Base-by-base conservation (phyloP, 2,329 filamentous ascomycete species). In the Lachnellula willkommii region DNA sequence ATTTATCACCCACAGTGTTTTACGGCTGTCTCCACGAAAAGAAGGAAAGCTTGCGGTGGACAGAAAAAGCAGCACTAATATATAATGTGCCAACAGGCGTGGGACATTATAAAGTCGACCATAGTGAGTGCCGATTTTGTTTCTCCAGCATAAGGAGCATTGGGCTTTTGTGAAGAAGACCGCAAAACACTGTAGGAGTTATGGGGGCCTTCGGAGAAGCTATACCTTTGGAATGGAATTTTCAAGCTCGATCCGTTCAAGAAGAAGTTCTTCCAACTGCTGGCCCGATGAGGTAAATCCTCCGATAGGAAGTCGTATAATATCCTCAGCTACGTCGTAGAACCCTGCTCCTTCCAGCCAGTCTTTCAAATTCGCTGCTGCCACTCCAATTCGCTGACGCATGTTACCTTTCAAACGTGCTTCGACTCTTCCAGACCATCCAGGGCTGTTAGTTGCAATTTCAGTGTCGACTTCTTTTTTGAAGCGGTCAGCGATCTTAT, bases 261-360 rank as follows among this genome's bases (percentile, higher is more conserved):
- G 42, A 2, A 68, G 47, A 22, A 60, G 58, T 1, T 66, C 63
- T 20, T 60, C 60, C 8, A 67, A 46, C 39, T 61, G 47, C 52
- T 62, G 47, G 32, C 66, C 60, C 36, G 57, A 50, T 9, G 40
- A 24, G 12, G 58, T 64, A 5, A 52, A 48, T 4, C 63, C 61
- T 17, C 65, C 64, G 40, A 69, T 59, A 5, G 63, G 62, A n/a
- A 68, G 53, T 3, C 57, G 62, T 26, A 67, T 24, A 20, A 68
- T 56, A 24, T 60, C 50, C 35, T 69, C 56, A 22, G 64, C 65
- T 1, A 69, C 65, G 52, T 69, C 66, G 57, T 61, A 68, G 42
- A 69, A 69, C 65, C 67, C 67, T 3, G 63, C 60, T 15, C 63
- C 66, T 54, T 69, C 58, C 11, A 69, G 39, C 66, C 66, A 68